Conservation (phyloP, 176 grass and related monocot genomes). For the Triticum urartu region DNA sequence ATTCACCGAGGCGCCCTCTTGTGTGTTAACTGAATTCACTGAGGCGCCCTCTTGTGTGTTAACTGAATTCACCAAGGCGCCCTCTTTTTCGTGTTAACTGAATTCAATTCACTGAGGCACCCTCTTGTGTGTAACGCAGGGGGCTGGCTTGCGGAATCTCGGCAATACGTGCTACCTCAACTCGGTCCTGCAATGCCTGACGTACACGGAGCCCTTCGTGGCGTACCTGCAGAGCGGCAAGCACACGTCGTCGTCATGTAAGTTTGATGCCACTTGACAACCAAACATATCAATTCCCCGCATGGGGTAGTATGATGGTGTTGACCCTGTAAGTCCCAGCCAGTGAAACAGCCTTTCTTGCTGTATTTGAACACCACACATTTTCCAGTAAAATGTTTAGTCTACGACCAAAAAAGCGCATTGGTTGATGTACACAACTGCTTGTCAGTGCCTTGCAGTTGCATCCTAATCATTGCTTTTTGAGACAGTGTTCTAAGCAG, state of each 20-base stretch:
- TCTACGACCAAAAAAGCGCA: background rate
- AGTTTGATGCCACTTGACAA: conserved; percentile 27
- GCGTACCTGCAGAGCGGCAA: conserved; percentile 77
- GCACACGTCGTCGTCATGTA: conserved; percentile 76
- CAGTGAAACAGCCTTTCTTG: background rate
- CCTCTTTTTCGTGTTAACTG: background rate
- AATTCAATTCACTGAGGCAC: background rate
- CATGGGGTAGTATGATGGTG: background rate
- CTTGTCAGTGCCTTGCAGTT: no score
- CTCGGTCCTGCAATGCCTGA: conserved; percentile 83
- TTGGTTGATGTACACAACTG: no score
- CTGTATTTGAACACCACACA: background rate
- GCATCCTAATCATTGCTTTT: no score
- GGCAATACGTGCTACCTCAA: conserved; percentile 84
- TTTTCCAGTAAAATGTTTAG: background rate
- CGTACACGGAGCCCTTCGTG: conserved; percentile 76
- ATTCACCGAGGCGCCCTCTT: no score
- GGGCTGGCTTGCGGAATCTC: conserved; percentile 72
- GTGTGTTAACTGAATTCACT: background rate
- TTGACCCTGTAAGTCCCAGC: background rate
- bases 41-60: conserved; percentile 1
- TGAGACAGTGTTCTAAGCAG: no score
- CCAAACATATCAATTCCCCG: background rate
- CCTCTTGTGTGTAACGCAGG: conserved; percentile 42
- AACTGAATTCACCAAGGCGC: background rate